phyloP scores from a whole-genome alignment of 106 monocot genomes.

The Alisma plantagoaquatica region DNA sequence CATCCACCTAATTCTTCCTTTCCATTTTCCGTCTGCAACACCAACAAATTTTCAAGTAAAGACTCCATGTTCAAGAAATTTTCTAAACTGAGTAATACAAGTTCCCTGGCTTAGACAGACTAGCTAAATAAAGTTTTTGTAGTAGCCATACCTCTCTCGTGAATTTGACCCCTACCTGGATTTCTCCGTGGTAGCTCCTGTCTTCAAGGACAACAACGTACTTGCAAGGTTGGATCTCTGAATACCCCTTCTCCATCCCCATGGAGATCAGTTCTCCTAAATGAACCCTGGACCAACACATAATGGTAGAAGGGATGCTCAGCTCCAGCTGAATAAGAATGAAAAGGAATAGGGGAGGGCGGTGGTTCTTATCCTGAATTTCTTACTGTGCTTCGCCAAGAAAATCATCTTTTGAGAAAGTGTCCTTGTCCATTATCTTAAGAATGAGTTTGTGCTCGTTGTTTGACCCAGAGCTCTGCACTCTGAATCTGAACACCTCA shows the following conservation, averaged over 20 bases:
- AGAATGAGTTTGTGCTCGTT: conserved; percentile 56
- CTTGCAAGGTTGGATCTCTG: conserved; percentile 34
- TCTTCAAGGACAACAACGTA: conserved; percentile 58
- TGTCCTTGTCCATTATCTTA: conserved; percentile 69
- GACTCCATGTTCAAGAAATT: too few species aligned
- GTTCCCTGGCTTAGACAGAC: too few species aligned
- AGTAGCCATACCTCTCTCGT: conserved; percentile 31
- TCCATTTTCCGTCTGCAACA: too few species aligned
- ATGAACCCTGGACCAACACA: not conserved
- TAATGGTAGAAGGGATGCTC: not conserved
- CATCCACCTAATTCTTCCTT: too few species aligned
- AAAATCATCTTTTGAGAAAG: conserved; percentile 59
- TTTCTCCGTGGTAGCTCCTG: conserved; percentile 51
- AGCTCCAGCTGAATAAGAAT: not conserved
- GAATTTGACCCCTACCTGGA: conserved; percentile 54
- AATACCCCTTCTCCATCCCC: conserved; percentile 18
- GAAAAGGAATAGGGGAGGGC: not conserved
- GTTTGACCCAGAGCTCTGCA: conserved; percentile 19
- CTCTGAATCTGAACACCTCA: conserved; percentile 53
- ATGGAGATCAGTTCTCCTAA: not conserved
- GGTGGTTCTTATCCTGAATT: too few species aligned
- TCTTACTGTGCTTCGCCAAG: conserved; percentile 64
- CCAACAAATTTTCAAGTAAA: too few species aligned
- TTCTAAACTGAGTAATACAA: too few species aligned
- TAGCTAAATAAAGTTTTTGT: too few species aligned